Conservation (phyloP, 495 filamentous ascomycete genomes). For the Chlorociboria aeruginascens region DNA sequence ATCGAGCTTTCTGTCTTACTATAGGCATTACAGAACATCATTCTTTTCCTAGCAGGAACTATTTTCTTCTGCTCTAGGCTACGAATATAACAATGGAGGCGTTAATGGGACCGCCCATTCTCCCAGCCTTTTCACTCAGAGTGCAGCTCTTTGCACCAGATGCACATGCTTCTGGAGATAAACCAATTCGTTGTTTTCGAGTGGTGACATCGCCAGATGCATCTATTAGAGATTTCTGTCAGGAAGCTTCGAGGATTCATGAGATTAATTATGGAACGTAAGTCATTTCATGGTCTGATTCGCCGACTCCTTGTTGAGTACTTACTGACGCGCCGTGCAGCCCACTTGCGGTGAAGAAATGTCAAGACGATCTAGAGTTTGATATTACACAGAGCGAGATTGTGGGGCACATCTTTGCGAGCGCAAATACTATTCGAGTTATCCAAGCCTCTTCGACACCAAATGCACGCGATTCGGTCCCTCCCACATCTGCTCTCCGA, state of each 20-base stretch:
- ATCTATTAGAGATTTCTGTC: constrained; percentile 16
- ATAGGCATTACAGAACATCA: not conserved
- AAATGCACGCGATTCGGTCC: constrained; percentile 14
- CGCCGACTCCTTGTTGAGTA: not conserved
- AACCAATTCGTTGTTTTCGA: constrained; percentile 16
- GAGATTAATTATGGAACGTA: constrained; percentile 19
- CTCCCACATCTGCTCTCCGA: constrained; percentile 17
- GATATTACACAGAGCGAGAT: constrained; percentile 16
- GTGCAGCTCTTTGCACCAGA: constrained; percentile 16
- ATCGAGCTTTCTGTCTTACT: no score
- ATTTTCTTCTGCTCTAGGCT: not conserved
- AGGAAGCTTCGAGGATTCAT: constrained; percentile 14
- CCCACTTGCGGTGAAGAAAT: constrained; percentile 16
- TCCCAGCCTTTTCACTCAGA: constrained; percentile 14
- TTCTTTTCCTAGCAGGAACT: not conserved
- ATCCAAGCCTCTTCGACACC: constrained; percentile 10
- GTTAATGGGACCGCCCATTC: constrained; percentile 12
- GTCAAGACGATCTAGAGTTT: constrained; percentile 19
- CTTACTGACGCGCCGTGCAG: constrained; percentile 3
- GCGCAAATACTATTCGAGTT: constrained; percentile 9
- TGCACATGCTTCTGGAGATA: constrained; percentile 7
- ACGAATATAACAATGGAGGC: constrained; percentile 3
- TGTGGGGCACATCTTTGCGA: constrained; percentile 13
- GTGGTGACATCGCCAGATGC: constrained; percentile 12
- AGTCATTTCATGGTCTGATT: not conserved